phyloP scores from a whole-genome alignment of 2,329 filamentous ascomycete species.

The Epichloe bromicola region DNA sequence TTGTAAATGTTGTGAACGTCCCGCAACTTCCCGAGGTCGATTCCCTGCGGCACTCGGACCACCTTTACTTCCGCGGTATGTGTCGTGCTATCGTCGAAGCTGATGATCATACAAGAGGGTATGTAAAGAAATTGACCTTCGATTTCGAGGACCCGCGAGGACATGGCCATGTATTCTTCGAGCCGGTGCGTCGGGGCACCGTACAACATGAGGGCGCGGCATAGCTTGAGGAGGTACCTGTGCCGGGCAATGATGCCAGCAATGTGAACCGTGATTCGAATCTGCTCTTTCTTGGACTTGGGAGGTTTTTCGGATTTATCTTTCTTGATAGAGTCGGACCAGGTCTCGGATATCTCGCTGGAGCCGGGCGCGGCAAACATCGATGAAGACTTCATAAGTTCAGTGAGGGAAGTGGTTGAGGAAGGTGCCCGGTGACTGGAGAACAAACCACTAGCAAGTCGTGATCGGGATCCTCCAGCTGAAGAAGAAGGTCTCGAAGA shows the following conservation, averaged over 20 bases:
- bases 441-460: constrained; percentile 27
- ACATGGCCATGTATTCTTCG: constrained; percentile 87
- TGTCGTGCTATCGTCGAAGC: constrained; percentile 62
- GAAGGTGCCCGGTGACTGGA: constrained; percentile 27
- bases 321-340: constrained; percentile 30
- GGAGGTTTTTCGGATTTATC: constrained; percentile 23
- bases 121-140: constrained; percentile 84
- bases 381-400: constrained; percentile 41
- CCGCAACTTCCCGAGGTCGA: constrained; percentile 60
- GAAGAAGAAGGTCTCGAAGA: constrained; percentile 27
- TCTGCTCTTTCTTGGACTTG: constrained; percentile 25
- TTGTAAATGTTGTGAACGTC: constrained; percentile 72
- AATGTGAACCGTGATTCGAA: constrained; percentile 43
- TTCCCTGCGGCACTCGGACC: constrained; percentile 52
- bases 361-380: constrained; percentile 36
- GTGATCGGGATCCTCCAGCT: constrained; percentile 18
- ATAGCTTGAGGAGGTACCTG: constrained; percentile 72
- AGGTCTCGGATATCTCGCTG: constrained; percentile 30
- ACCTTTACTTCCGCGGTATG: constrained; percentile 74
- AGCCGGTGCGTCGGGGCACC: constrained; percentile 84
- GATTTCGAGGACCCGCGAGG: constrained; percentile 75
- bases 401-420: constrained; percentile 32
- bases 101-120: constrained; percentile 87
- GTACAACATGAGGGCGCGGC: constrained; percentile 75
- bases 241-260: constrained; percentile 64